phyloP scores from a whole-genome alignment of 805 yeast genomes.

The Monosporozyma solicola region DNA sequence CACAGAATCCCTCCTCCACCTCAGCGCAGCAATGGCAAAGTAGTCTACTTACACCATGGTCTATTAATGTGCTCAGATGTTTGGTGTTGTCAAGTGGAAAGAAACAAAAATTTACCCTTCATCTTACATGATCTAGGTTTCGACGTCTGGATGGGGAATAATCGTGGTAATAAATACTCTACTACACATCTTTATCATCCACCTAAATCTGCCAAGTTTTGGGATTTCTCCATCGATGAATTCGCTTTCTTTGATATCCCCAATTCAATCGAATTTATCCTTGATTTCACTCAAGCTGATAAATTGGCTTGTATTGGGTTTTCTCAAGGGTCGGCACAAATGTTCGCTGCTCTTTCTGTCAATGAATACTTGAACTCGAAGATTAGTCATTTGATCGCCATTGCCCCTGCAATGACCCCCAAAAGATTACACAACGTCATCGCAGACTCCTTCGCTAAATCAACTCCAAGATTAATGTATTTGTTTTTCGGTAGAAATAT shows the following conservation, averaged over 20 bases:
- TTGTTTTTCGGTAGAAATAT: slow-evolving; percentile 66
- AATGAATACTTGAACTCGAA: slow-evolving; percentile 53
- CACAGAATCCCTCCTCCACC: slow-evolving; percentile 51
- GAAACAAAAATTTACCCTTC: slow-evolving; percentile 58
- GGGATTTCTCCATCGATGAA: slow-evolving; percentile 90
- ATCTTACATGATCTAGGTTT: slow-evolving; percentile 70
- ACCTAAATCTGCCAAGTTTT: slow-evolving; percentile 43
- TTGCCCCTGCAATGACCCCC: slow-evolving; percentile 93
- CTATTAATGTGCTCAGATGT: slow-evolving; percentile 81
- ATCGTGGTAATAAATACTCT: slow-evolving; percentile 87
- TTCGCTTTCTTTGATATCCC: slow-evolving; percentile 90
- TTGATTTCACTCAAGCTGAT: slow-evolving; percentile 39
- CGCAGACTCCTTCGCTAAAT: slow-evolving; percentile 62
- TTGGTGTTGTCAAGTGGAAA: slow-evolving; percentile 50
- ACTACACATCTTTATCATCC: slow-evolving; percentile 54
- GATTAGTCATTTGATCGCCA: slow-evolving; percentile 57
- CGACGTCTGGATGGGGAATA: slow-evolving; percentile 93
- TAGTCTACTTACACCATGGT: slow-evolving; percentile 86
- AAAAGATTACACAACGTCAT: slow-evolving; percentile 70
- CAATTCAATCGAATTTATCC: slow-evolving; percentile 63
- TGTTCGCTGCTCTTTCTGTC: slow-evolving; percentile 69
- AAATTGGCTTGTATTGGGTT: slow-evolving; percentile 72
- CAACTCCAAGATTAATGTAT: slow-evolving; percentile 67
- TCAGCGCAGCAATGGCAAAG: slow-evolving; percentile 32
- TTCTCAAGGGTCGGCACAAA: slow-evolving; percentile 91